Base-by-base conservation (phyloP, 495 filamentous ascomycete species). In the Hypoxylon intermedium region DNA sequence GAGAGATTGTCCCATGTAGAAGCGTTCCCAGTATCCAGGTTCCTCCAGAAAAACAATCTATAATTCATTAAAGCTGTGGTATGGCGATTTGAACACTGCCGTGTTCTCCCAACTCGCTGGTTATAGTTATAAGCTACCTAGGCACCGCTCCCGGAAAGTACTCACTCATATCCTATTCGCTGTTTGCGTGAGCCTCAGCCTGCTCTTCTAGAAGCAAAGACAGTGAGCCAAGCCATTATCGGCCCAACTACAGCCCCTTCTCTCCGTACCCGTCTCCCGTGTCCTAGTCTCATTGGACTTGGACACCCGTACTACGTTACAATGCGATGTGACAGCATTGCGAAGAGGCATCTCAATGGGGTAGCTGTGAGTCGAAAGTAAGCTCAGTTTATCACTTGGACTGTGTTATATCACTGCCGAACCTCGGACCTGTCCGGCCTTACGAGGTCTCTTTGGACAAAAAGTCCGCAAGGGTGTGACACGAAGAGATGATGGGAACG, bases 271-370 rank as follows among this genome's bases (percentile, higher is more conserved):
- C 19, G 13, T 47, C 24, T 57, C 40, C 62, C 55, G 56, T 46
- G 26, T 56, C 34, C 16, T 53, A 30, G 40, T 56, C 45, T 28
- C 46, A 65, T 57, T 60, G 62, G 62, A 31, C 19, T 65, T 56
- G 33, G 19, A 38, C 23, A 26, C 34, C 38, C 7, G 40, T 59
- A 60, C 57, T 53, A 65, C 66, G 61, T 68, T 68, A 46, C 66
- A 68, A 53, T 18, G 41, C 26, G 54, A 62, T 67, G 67, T 63
- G 59, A 69, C 67, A 68, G 38, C 15, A 42, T 58, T 54, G 42
- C 53, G 47, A 60, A 52, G 42, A 58, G 21, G 37, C 46, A 23
- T 62, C 63, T 67, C 43, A 47, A 67, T 49, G 38, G 5, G 63
- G 63, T 53, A 67, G 58, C 63, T 69, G 47, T 54, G 44, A 59